Conservation (phyloP, 73 alveolate species). For the Breviolum minutum region DNA sequence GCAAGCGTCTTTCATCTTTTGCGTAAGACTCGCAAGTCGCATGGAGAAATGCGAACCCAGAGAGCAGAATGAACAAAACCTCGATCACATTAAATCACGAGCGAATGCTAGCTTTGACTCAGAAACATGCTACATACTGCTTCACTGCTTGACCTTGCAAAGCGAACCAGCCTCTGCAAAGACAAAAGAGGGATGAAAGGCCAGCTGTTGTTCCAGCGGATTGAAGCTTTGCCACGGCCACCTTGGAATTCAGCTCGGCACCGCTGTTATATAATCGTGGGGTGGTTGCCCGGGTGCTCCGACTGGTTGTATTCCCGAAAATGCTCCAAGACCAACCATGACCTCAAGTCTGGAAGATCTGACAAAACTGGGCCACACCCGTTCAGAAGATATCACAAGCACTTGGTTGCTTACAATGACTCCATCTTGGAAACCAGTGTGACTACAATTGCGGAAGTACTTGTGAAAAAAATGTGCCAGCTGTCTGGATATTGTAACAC, state of each 20-base stretch:
- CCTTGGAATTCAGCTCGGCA: background rate
- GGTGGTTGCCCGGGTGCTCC: background rate
- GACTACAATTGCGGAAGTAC: no score
- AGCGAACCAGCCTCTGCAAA: conserved; percentile 10
- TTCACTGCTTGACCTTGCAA: background rate
- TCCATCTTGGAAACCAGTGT: background rate
- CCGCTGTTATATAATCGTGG: background rate
- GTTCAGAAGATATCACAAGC: background rate
- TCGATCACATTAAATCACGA: background rate
- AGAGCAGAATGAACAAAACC: conserved; percentile 37
- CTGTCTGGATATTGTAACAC: no score
- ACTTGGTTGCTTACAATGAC: background rate
- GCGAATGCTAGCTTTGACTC: no score
- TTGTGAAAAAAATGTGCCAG: background rate
- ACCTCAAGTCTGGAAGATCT: background rate
- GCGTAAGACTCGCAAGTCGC: conserved; percentile 57
- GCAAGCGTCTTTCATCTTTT: conserved; percentile 29
- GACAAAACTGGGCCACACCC: background rate
- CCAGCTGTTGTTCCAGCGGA: conserved; percentile 69
- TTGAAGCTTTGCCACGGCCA: conserved; percentile 76
- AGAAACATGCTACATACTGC: background rate
- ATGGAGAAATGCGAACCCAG: conserved; percentile 55
- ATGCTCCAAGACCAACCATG: conserved; percentile 36
- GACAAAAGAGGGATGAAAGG: conserved; percentile 61
- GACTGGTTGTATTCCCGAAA: conserved; percentile 68